Conservation (phyloP, 2,329 filamentous ascomycete species). For the Alternaria dauci region DNA sequence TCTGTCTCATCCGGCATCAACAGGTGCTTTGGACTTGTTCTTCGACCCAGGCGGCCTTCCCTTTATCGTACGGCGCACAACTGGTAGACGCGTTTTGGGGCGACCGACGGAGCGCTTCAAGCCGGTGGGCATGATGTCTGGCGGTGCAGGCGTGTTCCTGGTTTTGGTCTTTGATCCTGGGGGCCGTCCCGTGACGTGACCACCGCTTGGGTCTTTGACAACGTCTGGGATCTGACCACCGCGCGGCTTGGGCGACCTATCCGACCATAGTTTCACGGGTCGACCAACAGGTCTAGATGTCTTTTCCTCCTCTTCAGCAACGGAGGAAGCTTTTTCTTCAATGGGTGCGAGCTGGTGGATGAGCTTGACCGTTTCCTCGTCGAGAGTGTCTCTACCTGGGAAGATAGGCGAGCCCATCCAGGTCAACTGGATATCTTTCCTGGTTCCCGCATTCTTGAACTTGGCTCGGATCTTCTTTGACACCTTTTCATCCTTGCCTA, state of each 20-base stretch:
- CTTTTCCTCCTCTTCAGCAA: neutral
- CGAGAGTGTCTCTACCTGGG: constrained; percentile 33
- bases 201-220: neutral
- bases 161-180: constrained; percentile 28
- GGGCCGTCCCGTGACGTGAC: constrained; percentile 21
- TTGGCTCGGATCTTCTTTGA: constrained; percentile 16
- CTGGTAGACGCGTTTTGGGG: neutral
- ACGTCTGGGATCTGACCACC: constrained; percentile 1
- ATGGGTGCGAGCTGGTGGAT: constrained; percentile 5
- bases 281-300: constrained; percentile 9
- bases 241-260: constrained; percentile 6
- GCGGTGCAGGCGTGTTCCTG: neutral
- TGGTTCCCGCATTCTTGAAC: constrained; percentile 31
- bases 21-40: constrained; percentile 1
- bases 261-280: neutral
- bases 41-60: constrained; percentile 4
- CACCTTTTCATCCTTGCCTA: constrained; percentile 11
- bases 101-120: neutral
- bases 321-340: neutral
- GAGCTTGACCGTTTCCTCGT: constrained; percentile 33
- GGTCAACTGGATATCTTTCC: constrained; percentile 48
- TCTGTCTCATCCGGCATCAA: neutral
- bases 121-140: neutral
- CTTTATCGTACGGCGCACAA: neutral
- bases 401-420: constrained; percentile 50